Conservation (phyloP, 2,329 filamentous ascomycete species). For the Septoria petroselini region DNA sequence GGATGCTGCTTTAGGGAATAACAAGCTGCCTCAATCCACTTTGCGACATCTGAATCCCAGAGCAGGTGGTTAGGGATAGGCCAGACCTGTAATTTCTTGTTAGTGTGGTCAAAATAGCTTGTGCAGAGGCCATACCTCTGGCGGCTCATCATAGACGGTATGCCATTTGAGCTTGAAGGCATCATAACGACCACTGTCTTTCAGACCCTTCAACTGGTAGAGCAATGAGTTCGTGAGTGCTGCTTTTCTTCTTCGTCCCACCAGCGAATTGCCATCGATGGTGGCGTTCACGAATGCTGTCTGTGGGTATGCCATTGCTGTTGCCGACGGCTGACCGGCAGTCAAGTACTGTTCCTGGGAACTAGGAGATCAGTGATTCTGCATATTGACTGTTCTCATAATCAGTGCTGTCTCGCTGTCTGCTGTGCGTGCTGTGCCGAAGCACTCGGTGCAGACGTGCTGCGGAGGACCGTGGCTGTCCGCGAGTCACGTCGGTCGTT, state of each 20-base stretch:
- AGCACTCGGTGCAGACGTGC: neutral
- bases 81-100: slow-evolving; percentile 40
- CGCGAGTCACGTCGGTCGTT: neutral
- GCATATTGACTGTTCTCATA: too few relatives aligned
- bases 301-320: slow-evolving; percentile 44
- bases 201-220: slow-evolving; percentile 54
- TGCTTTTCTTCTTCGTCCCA: slow-evolving; percentile 42
- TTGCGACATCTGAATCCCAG: slow-evolving; percentile 58
- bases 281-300: slow-evolving; percentile 35
- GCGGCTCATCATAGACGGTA: slow-evolving; percentile 51
- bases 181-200: slow-evolving; percentile 52
- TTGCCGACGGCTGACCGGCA: neutral
- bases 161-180: slow-evolving; percentile 60
- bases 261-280: slow-evolving; percentile 37
- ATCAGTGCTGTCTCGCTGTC: too few relatives aligned
- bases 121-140: slow-evolving; percentile 29
- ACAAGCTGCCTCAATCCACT: slow-evolving; percentile 62
- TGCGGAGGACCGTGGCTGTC: neutral
- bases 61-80: slow-evolving; percentile 59
- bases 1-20: slow-evolving; percentile 51
- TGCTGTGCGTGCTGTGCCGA: too few relatives aligned
- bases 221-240: slow-evolving; percentile 47
- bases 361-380: too few relatives aligned
- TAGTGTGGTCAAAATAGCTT: neutral
- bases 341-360: too few relatives aligned